These are phyloP conservation scores for Grifola frondosa DNA, from an alignment of 1,284 basidiomycete species.

Conservation along the genomic window DNA sequence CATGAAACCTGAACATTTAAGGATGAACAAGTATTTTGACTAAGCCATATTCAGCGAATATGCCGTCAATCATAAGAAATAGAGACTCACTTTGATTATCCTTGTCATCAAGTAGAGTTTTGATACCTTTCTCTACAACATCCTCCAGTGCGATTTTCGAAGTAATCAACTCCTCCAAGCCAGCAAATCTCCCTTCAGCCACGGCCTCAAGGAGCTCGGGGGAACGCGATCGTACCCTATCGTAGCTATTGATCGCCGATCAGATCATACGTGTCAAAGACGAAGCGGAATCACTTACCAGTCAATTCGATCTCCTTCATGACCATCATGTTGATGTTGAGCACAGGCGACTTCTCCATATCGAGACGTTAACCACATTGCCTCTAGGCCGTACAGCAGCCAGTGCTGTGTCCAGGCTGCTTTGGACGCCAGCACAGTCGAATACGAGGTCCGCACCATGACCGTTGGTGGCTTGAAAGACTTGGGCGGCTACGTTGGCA, in stretches of 20 bases:
- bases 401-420: slow-evolving; percentile 27
- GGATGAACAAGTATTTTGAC: slow-evolving; percentile 25
- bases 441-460: slow-evolving; percentile 33
- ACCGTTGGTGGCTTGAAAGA: slow-evolving; percentile 23
- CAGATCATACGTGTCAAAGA: not conserved
- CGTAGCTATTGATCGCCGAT: slow-evolving; percentile 9
- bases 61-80: not conserved
- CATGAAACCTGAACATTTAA: no score
- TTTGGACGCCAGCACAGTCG: slow-evolving; percentile 34
- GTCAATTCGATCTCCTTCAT: slow-evolving; percentile 29
- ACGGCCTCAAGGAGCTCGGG: slow-evolving; percentile 28
- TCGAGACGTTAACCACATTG: slow-evolving; percentile 29
- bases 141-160: slow-evolving; percentile 31
- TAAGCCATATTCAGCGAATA: not conserved
- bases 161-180: slow-evolving; percentile 30
- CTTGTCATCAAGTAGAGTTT: slow-evolving; percentile 32
- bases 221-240: slow-evolving; percentile 30
- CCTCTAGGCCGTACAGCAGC: slow-evolving; percentile 27
- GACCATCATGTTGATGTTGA: slow-evolving; percentile 29
- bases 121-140: slow-evolving; percentile 32
- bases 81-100: slow-evolving; percentile 27
- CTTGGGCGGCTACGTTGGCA: slow-evolving; percentile 19
- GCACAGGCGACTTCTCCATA: slow-evolving; percentile 26
- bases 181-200: slow-evolving; percentile 25
- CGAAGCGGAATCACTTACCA: slow-evolving; percentile 10